phyloP scores from a whole-genome alignment of 805 yeast species.

The Yamadazyma paraphyllophila region DNA sequence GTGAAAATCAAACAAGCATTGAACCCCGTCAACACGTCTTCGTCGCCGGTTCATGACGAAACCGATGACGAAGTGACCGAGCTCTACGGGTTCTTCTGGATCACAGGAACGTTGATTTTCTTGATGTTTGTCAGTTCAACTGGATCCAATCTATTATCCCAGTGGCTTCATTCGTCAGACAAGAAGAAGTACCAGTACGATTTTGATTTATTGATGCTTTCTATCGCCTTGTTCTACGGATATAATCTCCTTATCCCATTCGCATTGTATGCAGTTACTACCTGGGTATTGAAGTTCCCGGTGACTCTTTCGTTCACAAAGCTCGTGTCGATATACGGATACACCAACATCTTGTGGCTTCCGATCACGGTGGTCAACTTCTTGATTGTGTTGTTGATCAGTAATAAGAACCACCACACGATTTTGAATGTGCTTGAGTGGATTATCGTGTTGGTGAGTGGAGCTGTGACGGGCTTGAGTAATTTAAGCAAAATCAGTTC shows the following conservation, averaged over 20 bases:
- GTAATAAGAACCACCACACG: conserved; percentile 28
- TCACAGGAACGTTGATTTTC: conserved; percentile 76
- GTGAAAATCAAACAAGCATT: conserved; percentile 52
- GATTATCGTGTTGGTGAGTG: conserved; percentile 60
- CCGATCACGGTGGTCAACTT: conserved; percentile 69
- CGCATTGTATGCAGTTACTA: conserved; percentile 48
- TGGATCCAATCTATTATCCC: conserved; percentile 61
- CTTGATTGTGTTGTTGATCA: conserved; percentile 52
- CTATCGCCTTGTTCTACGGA: conserved; percentile 71
- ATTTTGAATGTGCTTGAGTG: conserved; percentile 57
- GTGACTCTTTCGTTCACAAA: conserved; percentile 52
- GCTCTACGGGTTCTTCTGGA: conserved; percentile 88
- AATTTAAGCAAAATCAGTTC: conserved; percentile 48
- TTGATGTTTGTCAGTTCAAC: conserved; percentile 75
- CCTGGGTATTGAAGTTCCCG: conserved; percentile 53
- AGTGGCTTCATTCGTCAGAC: conserved; percentile 45
- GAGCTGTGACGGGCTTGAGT: conserved; percentile 56
- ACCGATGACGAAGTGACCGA: conserved; percentile 50
- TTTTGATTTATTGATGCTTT: conserved; percentile 62
- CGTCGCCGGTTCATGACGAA: conserved; percentile 18
- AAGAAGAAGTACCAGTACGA: conserved; percentile 48
- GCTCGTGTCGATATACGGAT: conserved; percentile 76
- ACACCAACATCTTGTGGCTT: conserved; percentile 81
- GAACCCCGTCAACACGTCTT: conserved; percentile 44
- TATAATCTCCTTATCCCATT: conserved; percentile 70